A percentile compares a stretch with the other conserved stretches of the same genome.
Conservation (phyloP, 2,329 filamentous ascomycete species). For the Phialocephala subalpina region DNA sequence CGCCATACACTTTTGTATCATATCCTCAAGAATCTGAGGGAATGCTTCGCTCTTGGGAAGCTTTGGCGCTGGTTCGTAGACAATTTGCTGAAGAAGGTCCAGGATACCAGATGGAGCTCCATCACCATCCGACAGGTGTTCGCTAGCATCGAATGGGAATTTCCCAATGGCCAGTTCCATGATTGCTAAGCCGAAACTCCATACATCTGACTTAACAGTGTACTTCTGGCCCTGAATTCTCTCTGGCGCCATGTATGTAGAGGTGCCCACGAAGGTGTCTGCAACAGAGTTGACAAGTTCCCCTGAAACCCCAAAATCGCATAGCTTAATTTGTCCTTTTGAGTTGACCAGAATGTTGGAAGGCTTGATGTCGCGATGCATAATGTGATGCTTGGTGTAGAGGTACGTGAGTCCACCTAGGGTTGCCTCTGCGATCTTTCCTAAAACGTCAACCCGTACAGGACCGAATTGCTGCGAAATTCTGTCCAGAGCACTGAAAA, state of each 20-base stretch:
- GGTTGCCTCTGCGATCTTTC: conserved; percentile 96
- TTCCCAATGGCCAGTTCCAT: conserved; percentile 99
- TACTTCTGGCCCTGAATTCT: conserved; percentile 97
- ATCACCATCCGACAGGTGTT: conserved; percentile 75
- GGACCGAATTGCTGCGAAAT: conserved; percentile 96
- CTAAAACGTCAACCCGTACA: conserved; percentile 92
- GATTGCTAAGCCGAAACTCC: conserved; percentile 93
- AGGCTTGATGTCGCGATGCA: conserved; percentile 99
- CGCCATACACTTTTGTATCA: conserved; percentile 94
- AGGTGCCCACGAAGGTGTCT: conserved; percentile 97
- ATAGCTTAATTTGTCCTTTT: conserved; percentile 92
- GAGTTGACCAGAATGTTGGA: conserved; percentile 98
- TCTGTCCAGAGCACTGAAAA: conserved; percentile 81
- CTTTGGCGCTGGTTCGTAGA: conserved; percentile 92
- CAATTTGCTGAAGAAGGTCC: conserved; percentile 95
- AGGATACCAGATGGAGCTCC: conserved; percentile 92
- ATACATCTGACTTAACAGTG: conserved; percentile 97
- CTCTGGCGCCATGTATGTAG: conserved; percentile 99
- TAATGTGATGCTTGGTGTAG: conserved; percentile 94
- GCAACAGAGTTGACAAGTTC: conserved; percentile 98
- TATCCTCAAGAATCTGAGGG: conserved; percentile 92
- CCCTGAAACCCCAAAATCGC: conserved; percentile 98
- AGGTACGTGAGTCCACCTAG: conserved; percentile 94
- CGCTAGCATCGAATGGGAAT: conserved; percentile 87
- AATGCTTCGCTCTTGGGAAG: conserved; percentile 98